Evolutionary conservation across 2,329 filamentous ascomycete genomes (phyloP).

Genomic region (Apiospora sp.): DNA sequence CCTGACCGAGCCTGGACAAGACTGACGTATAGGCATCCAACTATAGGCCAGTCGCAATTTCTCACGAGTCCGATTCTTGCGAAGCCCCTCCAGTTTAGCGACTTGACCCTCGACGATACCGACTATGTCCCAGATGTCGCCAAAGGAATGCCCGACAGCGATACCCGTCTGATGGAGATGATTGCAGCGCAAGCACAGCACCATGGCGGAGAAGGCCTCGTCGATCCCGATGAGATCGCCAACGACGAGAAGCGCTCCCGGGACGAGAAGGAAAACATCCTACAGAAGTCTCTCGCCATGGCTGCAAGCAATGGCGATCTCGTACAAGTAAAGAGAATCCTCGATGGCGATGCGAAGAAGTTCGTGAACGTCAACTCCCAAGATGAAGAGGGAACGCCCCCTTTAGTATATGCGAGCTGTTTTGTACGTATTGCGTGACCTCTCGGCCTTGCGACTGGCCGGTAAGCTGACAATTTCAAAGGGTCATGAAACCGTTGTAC

Average conservation of each 20-base stretch:
- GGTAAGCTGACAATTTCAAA: conserved; percentile 51
- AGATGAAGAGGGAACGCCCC: conserved; percentile 95
- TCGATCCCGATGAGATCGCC: conserved; percentile 82
- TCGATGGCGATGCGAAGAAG: conserved; percentile 75
- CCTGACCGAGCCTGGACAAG: conserved; percentile 18
- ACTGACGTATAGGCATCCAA: conserved; percentile 32
- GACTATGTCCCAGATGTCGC: conserved; percentile 73
- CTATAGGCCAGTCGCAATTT: conserved; percentile 90
- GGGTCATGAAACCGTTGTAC: conserved; percentile 90
- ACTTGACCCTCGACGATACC: conserved; percentile 82
- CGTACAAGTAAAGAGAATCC: conserved; percentile 77
- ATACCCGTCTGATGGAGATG: conserved; percentile 93
- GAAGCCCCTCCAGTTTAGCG: conserved; percentile 82
- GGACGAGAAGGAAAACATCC: conserved; percentile 77
- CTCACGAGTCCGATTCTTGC: conserved; percentile 85
- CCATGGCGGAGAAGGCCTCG: conserved; percentile 73
- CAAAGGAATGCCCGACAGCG: conserved; percentile 74
- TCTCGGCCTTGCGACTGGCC: conserved; percentile 3
- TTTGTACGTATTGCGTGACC: conserved; percentile 69
- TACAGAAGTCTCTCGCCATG: conserved; percentile 92
- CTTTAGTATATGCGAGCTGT: conserved; percentile 96
- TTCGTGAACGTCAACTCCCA: conserved; percentile 86
- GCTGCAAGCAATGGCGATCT: conserved; percentile 96
- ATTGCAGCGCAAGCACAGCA: conserved; percentile 92
- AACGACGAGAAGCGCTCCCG: conserved; percentile 76